Base-by-base conservation (phyloP, 148 eudicot species). In the Cornus florida region DNA sequence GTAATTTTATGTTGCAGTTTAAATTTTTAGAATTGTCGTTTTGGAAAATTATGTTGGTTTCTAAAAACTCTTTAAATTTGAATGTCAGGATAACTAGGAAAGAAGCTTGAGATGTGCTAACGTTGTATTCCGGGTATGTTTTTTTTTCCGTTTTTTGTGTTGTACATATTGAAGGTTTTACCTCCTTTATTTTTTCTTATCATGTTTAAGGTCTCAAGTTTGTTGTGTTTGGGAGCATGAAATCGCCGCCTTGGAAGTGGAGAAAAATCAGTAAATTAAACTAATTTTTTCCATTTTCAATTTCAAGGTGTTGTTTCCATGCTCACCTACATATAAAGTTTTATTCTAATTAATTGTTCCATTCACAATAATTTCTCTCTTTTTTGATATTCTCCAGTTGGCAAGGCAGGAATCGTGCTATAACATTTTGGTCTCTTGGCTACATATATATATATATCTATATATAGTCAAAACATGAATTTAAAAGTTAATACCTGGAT, bases 31-130 rank as follows among this genome's bases (percentile, higher is more conserved):
- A 32, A n/a, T 43, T 53, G 39, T 77, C 9, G 28, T 76, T 57
- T 74, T 57, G 48, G 7, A 10, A 32, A 20, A 7, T 74, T 7
- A 17, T 16, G 35, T 62, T 69, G 74, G n/a, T 53, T 67, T 48
- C 33, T 31, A 20, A 41, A 46, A 23, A 31, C 7, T 38, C 6
- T 12, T 65, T 19, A 14, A 35, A 38, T 33, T 60, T 57, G 33
- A 70, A 79, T 77, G n/a, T 67, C 87, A 92, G 97, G 90, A 88
- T 92, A 80, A 89, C 97, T 23, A 84, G 92, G 79, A 92, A 92
- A 83, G 94, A 92, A 86, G 97, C 94, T 22, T 92, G 84, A 92
- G 85, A 70, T 65, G 12, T 59, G 60, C 48, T 19, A 16, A 57
- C 33, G 24, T 20, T 19, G 22, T 74, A 20, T 20, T 73, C 46